Evolutionary conservation across 139 green algal genomes (phyloP).

Genomic region (Chlorella sp.): DNA sequence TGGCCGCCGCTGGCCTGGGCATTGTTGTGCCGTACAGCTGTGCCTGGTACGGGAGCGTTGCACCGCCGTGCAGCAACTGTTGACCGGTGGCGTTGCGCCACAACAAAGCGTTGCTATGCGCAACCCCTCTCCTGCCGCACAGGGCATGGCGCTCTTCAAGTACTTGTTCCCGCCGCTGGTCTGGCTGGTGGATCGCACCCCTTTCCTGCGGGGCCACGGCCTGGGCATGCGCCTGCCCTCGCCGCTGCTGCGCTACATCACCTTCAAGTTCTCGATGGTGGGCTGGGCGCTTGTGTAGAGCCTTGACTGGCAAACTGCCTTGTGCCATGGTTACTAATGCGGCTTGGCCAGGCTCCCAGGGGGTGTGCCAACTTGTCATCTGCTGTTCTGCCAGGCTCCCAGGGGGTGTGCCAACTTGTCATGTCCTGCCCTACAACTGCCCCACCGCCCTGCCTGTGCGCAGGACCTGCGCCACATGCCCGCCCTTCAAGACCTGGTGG

Average conservation of each 20-base stretch:
- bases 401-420: too few relatives aligned
- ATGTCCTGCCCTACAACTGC: too few relatives aligned
- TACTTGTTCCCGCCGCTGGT: constrained; percentile 18
- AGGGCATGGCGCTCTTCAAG: constrained; percentile 21
- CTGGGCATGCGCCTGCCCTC: constrained; percentile 76
- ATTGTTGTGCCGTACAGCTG: neutral
- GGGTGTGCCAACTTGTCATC: too few relatives aligned
- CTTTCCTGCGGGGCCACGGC: constrained; percentile 13
- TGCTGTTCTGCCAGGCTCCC: too few relatives aligned
- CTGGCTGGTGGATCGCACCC: constrained; percentile 7
- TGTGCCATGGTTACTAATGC: too few relatives aligned
- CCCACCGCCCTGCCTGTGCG: neutral
- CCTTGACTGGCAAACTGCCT: too few relatives aligned
- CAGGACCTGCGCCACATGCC: constrained; percentile 65
- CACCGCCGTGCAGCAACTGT: neutral
- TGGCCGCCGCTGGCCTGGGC: neutral
- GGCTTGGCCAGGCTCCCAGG: too few relatives aligned
- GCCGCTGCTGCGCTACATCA: constrained; percentile 59
- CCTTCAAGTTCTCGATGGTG: constrained; percentile 67
- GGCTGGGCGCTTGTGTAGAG: too few relatives aligned
- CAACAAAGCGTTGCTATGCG: neutral
- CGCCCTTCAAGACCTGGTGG: constrained; percentile 61
- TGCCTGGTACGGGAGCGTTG: neutral
- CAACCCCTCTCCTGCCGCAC: neutral
- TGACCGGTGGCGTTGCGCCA: neutral